A percentile compares a stretch with the other conserved stretches of the same genome.
phyloP scores from a whole-genome alignment of 2,329 filamentous ascomycete species.

The Pseudogymnoascus sp. region DNA sequence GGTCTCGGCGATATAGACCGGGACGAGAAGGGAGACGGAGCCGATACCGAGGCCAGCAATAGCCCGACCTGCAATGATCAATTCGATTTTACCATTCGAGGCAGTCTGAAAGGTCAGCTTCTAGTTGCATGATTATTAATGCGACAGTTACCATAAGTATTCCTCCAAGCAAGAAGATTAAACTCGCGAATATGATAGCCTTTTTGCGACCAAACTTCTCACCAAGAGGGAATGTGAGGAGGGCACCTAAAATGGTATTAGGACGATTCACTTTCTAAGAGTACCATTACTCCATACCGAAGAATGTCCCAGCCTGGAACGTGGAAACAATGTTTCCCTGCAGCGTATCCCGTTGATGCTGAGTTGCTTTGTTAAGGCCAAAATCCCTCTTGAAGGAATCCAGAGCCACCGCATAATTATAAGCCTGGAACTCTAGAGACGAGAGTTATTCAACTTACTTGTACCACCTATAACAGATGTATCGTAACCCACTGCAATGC shows the following conservation, averaged over 20 bases:
- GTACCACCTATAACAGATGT: slow-evolving; percentile 56
- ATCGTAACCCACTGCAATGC: slow-evolving; percentile 31
- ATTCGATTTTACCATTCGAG: slow-evolving; percentile 21
- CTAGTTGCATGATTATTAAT: background rate
- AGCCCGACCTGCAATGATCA: slow-evolving; percentile 49
- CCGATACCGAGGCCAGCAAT: slow-evolving; percentile 58
- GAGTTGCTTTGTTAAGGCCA: slow-evolving; percentile 39
- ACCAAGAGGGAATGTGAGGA: slow-evolving; percentile 33
- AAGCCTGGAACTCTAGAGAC: background rate
- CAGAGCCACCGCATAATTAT: slow-evolving; percentile 43
- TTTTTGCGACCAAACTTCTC: slow-evolving; percentile 39
- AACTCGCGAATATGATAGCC: slow-evolving; percentile 35
- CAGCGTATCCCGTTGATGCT: slow-evolving; percentile 37
- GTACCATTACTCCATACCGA: slow-evolving; percentile 15
- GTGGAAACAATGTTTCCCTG: slow-evolving; percentile 39
- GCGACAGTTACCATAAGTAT: slow-evolving; percentile 17
- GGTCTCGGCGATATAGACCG: slow-evolving; percentile 31
- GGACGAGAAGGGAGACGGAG: slow-evolving; percentile 41
- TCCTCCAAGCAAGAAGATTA: slow-evolving; percentile 30
- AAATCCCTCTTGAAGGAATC: slow-evolving; percentile 51
- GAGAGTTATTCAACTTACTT: slow-evolving; percentile 36
- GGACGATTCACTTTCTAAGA: background rate
- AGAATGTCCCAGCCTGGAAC: slow-evolving; percentile 29
- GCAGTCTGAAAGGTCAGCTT: slow-evolving; percentile 31
- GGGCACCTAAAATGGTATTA: slow-evolving; percentile 15